Conservation (phyloP, 257 asterid species). For the Nicotiana obtusifolia region DNA sequence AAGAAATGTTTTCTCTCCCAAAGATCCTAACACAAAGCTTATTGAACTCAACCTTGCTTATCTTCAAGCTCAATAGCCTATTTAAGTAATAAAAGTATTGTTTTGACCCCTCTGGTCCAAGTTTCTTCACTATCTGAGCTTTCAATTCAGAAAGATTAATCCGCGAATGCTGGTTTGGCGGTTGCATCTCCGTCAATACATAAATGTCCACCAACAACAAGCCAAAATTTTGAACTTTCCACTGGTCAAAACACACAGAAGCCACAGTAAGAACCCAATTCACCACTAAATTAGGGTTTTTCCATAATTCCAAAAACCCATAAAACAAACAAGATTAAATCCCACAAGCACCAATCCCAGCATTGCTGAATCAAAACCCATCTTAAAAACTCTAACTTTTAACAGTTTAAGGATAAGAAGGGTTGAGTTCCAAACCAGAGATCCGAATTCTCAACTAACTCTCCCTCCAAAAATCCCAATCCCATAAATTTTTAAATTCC, state of each 20-base stretch:
- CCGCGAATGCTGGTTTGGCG: conserved; percentile 71
- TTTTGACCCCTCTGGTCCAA: conserved; percentile 73
- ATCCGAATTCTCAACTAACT: conserved; percentile 49
- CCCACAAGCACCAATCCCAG: conserved; percentile 33
- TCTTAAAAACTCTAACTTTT: conserved; percentile 32
- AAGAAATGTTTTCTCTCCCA: conserved; percentile 71
- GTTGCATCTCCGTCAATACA: conserved; percentile 60
- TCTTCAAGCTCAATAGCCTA: conserved; percentile 57
- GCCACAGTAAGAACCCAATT: conserved; percentile 10
- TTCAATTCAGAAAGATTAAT: conserved; percentile 70
- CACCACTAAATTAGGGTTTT: conserved; percentile 44
- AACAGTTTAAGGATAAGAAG: conserved; percentile 24
- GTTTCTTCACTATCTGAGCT: conserved; percentile 64
- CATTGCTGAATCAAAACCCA: conserved; percentile 38
- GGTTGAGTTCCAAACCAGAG: conserved; percentile 40
- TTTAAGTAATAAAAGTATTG: conserved; percentile 70
- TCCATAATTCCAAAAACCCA: conserved; percentile 42
- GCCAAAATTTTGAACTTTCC: conserved; percentile 22
- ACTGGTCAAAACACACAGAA: conserved; percentile 15
- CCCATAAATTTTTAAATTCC: conserved; percentile 29
- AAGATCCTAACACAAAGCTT: conserved; percentile 60
- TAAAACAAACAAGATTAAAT: conserved; percentile 33
- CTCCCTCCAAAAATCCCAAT: conserved; percentile 67
- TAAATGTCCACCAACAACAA: conserved; percentile 46
- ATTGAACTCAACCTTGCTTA: conserved; percentile 70